phyloP scores from a whole-genome alignment of 148 eudicot genomes.

The Cornus suecica region DNA sequence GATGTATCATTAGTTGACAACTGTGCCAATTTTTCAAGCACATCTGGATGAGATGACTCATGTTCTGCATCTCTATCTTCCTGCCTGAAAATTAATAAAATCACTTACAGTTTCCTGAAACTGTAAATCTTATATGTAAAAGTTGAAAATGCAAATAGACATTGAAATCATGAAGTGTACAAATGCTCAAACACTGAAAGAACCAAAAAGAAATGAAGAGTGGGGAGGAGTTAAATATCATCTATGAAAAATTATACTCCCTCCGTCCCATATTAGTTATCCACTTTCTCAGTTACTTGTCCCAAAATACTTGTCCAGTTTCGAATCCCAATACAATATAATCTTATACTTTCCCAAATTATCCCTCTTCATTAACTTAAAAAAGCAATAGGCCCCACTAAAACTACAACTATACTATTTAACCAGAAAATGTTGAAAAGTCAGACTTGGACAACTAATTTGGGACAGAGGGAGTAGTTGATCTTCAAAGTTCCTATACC shows the following conservation, averaged over 20 bases:
- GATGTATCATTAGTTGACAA: slow-evolving; percentile 67
- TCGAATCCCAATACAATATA: too few species aligned
- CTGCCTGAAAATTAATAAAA: slow-evolving; percentile 48
- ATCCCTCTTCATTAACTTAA: too few species aligned
- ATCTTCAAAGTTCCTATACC: background rate
- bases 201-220: background rate
- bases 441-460: too few species aligned
- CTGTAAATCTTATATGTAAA: background rate
- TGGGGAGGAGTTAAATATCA: background rate
- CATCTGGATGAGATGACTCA: slow-evolving; percentile 47
- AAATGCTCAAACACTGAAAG: background rate
- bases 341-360: too few species aligned
- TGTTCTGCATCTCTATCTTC: slow-evolving; percentile 56
- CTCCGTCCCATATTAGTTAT: too few species aligned
- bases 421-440: too few species aligned
- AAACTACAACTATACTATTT: too few species aligned
- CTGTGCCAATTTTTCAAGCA: slow-evolving; percentile 51
- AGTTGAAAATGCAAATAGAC: background rate
- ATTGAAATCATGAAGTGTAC: background rate
- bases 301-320: too few species aligned
- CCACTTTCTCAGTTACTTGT: too few species aligned
- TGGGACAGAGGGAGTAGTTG: too few species aligned
- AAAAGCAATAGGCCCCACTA: too few species aligned
- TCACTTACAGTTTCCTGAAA: slow-evolving; percentile 8
- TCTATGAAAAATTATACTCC: slow-evolving; percentile 5